Percentiles rank a stretch among this genome's conserved stretches.
Conservation (phyloP, 257 asterid species). For the Solanum etuberosum region DNA sequence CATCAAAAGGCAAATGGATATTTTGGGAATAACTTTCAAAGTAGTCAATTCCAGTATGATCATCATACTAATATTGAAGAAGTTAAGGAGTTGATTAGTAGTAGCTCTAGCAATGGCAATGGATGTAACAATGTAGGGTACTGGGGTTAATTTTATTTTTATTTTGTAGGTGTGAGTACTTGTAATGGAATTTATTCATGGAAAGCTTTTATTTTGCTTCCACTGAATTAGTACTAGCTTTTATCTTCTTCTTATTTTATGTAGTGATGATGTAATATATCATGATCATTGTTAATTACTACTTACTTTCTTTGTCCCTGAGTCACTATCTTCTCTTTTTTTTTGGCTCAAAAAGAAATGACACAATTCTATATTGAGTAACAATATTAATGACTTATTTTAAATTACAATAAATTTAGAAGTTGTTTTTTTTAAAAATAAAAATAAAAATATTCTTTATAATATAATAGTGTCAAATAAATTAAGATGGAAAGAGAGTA, state of each 20-base stretch:
- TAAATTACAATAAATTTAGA: no score
- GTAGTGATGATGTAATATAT: background rate
- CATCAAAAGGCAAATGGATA: background rate
- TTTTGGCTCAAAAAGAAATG: no score
- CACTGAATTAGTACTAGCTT: background rate
- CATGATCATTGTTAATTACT: background rate
- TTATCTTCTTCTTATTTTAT: background rate
- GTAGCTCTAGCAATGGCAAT: background rate
- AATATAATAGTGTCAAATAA: background rate
- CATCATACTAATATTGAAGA: background rate
- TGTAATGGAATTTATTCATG: background rate
- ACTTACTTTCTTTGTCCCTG: background rate
- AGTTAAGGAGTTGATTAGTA: background rate
- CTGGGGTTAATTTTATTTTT: background rate
- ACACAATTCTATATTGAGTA: background rate
- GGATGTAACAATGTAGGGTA: background rate
- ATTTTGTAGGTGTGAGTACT: background rate
- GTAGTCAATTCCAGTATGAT: background rate
- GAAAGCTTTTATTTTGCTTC: background rate
- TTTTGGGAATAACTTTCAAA: background rate
- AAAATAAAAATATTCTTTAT: no score
- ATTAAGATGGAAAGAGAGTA: background rate
- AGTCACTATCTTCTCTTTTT: no score
- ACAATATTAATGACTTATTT: background rate
- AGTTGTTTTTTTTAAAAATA: no score